Conservation (phyloP, 192 early-diverging fungal species). For the Phlyctochytrium bullatum region DNA sequence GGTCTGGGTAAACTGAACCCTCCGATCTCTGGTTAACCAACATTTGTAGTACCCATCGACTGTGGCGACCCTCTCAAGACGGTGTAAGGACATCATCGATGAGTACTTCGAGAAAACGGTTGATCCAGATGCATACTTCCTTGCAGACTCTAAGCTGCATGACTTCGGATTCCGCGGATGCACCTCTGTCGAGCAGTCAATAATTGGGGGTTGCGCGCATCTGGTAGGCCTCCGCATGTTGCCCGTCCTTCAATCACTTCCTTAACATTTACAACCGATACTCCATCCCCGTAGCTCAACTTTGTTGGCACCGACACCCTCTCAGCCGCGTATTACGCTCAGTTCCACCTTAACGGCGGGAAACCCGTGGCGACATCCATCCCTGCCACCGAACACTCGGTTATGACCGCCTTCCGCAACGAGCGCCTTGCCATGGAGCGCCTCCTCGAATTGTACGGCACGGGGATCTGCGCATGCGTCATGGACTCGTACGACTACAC, state of each 20-base stretch:
- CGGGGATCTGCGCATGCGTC: constrained; percentile 77
- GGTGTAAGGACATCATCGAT: constrained; percentile 59
- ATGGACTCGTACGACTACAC: constrained; percentile 91
- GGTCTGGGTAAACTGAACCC: constrained; percentile 62
- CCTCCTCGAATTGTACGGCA: constrained; percentile 68
- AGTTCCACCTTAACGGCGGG: constrained; percentile 72
- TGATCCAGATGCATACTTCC: constrained; percentile 54
- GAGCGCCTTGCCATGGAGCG: constrained; percentile 69
- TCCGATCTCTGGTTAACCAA: not conserved
- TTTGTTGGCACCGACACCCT: constrained; percentile 81
- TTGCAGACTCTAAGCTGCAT: constrained; percentile 57
- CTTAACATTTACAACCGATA: constrained; percentile 1
- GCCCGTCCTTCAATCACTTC: not conserved
- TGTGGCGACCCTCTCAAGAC: constrained; percentile 77
- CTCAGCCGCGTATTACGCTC: constrained; percentile 74
- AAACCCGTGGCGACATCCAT: constrained; percentile 73
- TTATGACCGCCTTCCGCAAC: constrained; percentile 73
- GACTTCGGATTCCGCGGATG: constrained; percentile 93
- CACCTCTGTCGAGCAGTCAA: constrained; percentile 81
- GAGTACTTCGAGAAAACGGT: constrained; percentile 63
- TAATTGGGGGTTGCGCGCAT: constrained; percentile 82
- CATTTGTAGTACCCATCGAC: constrained; percentile 72
- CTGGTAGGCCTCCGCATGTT: constrained; percentile 46
- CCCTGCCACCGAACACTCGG: constrained; percentile 88
- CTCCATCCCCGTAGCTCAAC: constrained; percentile 57